Evolutionary conservation across 1,284 basidiomycete genomes (phyloP), one percentile per base, ranked within the genome.

Genomic region (Boletellus dicymbophilus): DNA sequence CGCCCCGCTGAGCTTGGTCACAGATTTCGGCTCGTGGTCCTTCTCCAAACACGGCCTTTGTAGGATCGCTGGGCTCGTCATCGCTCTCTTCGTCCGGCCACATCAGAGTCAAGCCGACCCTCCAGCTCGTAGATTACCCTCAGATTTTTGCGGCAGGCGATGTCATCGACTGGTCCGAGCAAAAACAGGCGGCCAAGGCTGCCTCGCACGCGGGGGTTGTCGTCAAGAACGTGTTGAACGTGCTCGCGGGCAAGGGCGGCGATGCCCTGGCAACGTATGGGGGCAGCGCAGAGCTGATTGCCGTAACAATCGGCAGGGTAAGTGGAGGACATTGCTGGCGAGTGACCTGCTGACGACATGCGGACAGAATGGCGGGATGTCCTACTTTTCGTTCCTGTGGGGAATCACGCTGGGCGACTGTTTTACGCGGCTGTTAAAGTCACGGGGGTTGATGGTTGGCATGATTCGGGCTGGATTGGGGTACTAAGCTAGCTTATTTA

Each of bases 141-240:
- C 71, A 72, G 41, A 77, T 85, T 21, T 85, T 84, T 58, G 83
- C 82, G 0, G 70, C 67, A 5, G 84, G 84, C 10, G 84, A 86
- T 59, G 73, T 80, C 44, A 76, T 81, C 46, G 77, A 82, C 25
- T 80, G 76, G 75, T 43, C 69, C 0, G 84, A 86, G 64, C 77
- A 81, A 58, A 85, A 85, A 58, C 80, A 82, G 57, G 70, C 74
- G 0, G 71, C 70, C 13, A 86, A 86, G 60, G 65, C 66, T 1
- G 16, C 46, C 3, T 64, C 58, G 4, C 84, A 85, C 54, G 71
- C 72, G 3, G 54, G 58, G 1, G 65, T 82, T 28, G 69, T 78
- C 33, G 68, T 62, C 3, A 61, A 72, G 27, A 86, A 85, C 52
- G 58, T 83, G n/a, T 39, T 75, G 3, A 68, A 70, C n/a, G 65